phyloP scores from a whole-genome alignment of 768 basidiomycete genomes.

The Floccularia luteovirens region DNA sequence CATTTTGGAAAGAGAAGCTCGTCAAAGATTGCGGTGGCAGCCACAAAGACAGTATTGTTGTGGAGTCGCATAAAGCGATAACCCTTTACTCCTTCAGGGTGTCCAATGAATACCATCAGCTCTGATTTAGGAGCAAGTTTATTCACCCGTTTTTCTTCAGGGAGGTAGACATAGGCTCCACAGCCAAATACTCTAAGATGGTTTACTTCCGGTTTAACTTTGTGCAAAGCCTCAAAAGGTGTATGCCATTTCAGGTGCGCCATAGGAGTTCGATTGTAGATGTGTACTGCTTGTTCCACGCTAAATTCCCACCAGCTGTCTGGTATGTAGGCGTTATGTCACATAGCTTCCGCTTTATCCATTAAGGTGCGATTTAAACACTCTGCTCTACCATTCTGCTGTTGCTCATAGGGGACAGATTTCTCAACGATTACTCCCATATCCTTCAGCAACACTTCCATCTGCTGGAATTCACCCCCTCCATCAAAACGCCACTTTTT shows the following conservation, averaged over 20 bases:
- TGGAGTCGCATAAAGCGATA: neutral
- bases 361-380: conserved; percentile 4
- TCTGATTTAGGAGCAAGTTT: neutral
- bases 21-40: neutral
- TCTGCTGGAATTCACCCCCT: neutral
- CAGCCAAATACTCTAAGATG: neutral
- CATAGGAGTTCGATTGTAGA: neutral
- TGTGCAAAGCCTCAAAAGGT: neutral
- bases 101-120: neutral
- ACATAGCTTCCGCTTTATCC: conserved; percentile 6
- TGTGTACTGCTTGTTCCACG: neutral
- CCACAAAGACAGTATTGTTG: neutral
- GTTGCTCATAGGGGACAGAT: neutral
- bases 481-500: neutral
- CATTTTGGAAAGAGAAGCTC: conserved; percentile 1
- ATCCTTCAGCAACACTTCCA: neutral
- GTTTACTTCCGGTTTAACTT: neutral
- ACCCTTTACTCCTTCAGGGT: neutral
- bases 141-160: neutral
- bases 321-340: conserved; percentile 4
- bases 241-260: neutral
- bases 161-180: neutral
- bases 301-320: too few relatives aligned
- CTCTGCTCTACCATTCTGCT: conserved; percentile 1
- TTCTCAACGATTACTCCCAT: neutral